Evolutionary conservation across 257 asterid genomes (phyloP), one percentile per base, ranked within the genome.

Genomic region (Nicotiana attenuata): DNA sequence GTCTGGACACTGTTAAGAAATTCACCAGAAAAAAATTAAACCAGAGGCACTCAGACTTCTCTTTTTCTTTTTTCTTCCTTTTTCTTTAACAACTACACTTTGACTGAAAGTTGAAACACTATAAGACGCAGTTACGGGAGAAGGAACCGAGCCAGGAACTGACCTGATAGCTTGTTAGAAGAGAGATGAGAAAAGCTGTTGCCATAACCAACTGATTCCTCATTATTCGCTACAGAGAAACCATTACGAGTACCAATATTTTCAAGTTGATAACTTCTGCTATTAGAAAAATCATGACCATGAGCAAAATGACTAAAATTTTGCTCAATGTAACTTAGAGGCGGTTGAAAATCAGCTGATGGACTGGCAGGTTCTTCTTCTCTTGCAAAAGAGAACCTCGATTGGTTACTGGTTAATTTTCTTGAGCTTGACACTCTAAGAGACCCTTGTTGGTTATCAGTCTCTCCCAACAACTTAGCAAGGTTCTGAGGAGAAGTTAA

Each of bases 311-410:
- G 89, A 85, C 87, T 87, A 81, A 86, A 83, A 82, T 83, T 86
- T 69, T 92, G 91, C 38, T 88, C 94, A 77, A 76, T 81, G 77
- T 86, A 82, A 83, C 83, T 80, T 53, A 63, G 60, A 63, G 94
- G 82, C 52, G 88, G 88, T 81, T 90, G 92, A 83, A 80, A 85
- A 77, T 83, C 87, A 66, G 90, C 85, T 31, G 81, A 86, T 35
- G 84, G 91, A 64, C 81, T 76, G 65, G 65, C 75, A 60, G 84
- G 82, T 45, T 90, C 92, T 83, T 86, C 96, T 82, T 92, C 99
- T 88, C 99, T 89, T 41, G 99, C 99, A 89, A 94, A 96, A 75
- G 97, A 91, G 86, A 96, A 96, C 88, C 97, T 92, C 24, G 99
- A 96, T 76, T 94, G 97, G 83, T 81, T 90, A 86, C 90, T 89